Evolutionary conservation across 1,139 yeast genomes (phyloP).

Genomic region (Debaryomyces robertsiae): DNA sequence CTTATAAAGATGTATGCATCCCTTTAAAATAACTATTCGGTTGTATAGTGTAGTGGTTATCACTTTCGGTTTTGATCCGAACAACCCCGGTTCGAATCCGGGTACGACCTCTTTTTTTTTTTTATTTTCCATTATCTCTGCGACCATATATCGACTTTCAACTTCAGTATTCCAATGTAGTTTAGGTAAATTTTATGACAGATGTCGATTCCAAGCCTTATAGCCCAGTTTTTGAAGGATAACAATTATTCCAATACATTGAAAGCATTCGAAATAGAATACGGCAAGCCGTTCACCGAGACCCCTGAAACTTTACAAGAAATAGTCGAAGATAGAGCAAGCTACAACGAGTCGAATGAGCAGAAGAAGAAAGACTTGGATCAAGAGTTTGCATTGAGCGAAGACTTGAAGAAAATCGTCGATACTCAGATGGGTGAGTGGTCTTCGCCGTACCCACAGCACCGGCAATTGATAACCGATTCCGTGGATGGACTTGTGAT

Average conservation of each 20-base stretch:
- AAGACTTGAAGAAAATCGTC: conserved; percentile 15
- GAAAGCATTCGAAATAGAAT: conserved; percentile 49
- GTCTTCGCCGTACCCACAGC: conserved; percentile 36
- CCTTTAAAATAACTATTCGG: conserved; percentile 15
- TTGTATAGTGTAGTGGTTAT: conserved; percentile 47
- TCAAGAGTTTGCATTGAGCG: conserved; percentile 19
- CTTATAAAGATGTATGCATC: too few relatives aligned
- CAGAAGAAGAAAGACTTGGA: conserved; percentile 15
- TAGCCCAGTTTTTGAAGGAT: conserved; percentile 58
- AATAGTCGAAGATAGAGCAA: conserved; percentile 53
- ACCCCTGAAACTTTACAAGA: conserved; percentile 49
- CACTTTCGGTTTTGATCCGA: conserved; percentile 65
- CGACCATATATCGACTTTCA: too few relatives aligned
- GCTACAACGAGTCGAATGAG: conserved; percentile 28
- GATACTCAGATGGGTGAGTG: conserved; percentile 35
- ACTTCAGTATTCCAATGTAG: too few relatives aligned
- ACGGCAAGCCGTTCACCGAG: conserved; percentile 35
- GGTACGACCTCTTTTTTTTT: conserved; percentile 71
- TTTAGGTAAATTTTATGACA: background rate
- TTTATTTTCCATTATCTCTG: background rate
- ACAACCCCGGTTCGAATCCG: conserved; percentile 97
- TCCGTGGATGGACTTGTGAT: conserved; percentile 26
- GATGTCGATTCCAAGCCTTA: conserved; percentile 4
- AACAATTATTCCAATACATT: conserved; percentile 51
- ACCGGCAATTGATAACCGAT: conserved; percentile 11